Conservation (phyloP, 441 rosid species). For the Cnidoscolus chayamansa region DNA sequence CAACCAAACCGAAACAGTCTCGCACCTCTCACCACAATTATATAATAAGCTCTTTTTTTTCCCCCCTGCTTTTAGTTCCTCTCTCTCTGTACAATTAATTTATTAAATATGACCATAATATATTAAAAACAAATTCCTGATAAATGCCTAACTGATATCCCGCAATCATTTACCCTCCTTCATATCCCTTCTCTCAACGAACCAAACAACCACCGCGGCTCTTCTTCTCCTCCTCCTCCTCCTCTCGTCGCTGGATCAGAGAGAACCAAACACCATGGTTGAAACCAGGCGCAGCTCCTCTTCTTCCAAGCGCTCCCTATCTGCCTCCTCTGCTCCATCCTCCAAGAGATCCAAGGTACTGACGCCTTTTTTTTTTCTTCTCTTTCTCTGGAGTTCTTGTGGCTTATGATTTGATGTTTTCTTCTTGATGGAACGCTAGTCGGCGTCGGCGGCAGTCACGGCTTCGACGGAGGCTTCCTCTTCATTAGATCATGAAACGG, state of each 20-base stretch:
- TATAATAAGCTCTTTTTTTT: too few species aligned
- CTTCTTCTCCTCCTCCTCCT: not conserved
- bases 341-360: constrained; percentile 74
- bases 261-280: constrained; percentile 53
- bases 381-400: constrained; percentile 15
- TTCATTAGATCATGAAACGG: not conserved
- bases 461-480: not conserved
- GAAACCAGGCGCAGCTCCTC: constrained; percentile 93
- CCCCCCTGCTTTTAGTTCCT: too few species aligned
- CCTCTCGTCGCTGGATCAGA: constrained; percentile 29
- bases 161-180: not conserved
- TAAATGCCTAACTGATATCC: not conserved
- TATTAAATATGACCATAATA: too few species aligned
- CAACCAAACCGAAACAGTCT: too few species aligned
- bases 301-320: constrained; percentile 65
- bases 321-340: constrained; percentile 47
- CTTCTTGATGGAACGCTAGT: not conserved
- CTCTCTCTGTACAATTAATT: too few species aligned
- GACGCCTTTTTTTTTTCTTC: not conserved
- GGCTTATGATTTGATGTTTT: constrained; percentile 12
- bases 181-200: constrained; percentile 1
- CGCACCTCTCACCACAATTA: too few species aligned
- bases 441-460: not conserved
- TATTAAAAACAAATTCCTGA: not conserved
- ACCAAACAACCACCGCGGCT: not conserved